Conservation (phyloP, 2,329 filamentous ascomycete genomes). For the Aspergillus pseudotamarii region DNA sequence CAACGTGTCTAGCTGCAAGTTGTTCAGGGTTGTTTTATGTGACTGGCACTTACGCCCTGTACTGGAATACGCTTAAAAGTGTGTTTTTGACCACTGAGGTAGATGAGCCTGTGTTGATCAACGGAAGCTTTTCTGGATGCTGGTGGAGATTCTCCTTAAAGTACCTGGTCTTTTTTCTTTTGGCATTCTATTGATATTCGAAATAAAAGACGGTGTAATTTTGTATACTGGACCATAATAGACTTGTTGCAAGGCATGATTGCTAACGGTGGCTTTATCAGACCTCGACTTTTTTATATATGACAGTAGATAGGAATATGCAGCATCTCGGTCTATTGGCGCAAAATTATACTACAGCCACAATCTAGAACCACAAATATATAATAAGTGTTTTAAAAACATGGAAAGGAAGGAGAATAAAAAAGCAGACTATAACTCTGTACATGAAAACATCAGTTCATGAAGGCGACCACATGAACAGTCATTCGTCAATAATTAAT, state of each 20-base stretch:
- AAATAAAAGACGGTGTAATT: neutral
- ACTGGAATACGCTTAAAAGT: too few relatives aligned
- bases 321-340: neutral
- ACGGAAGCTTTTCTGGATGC: too few relatives aligned
- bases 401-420: constrained; percentile 1
- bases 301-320: neutral
- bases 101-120: too few relatives aligned
- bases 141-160: too few relatives aligned
- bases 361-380: neutral
- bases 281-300: neutral
- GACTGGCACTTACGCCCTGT: too few relatives aligned
- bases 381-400: neutral
- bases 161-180: too few relatives aligned
- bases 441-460: constrained; percentile 12
- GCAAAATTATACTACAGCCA: neutral
- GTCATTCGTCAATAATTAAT: constrained; percentile 15
- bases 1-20: too few relatives aligned
- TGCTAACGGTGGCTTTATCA: neutral
- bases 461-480: constrained; percentile 1
- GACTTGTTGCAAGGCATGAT: neutral
- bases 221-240: neutral
- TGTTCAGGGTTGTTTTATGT: too few relatives aligned
- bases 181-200: too few relatives aligned
- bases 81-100: too few relatives aligned
- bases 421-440: constrained; percentile 9